Conservation (phyloP, 2,329 filamentous ascomycete species). For the Nigrospora sphaerica region DNA sequence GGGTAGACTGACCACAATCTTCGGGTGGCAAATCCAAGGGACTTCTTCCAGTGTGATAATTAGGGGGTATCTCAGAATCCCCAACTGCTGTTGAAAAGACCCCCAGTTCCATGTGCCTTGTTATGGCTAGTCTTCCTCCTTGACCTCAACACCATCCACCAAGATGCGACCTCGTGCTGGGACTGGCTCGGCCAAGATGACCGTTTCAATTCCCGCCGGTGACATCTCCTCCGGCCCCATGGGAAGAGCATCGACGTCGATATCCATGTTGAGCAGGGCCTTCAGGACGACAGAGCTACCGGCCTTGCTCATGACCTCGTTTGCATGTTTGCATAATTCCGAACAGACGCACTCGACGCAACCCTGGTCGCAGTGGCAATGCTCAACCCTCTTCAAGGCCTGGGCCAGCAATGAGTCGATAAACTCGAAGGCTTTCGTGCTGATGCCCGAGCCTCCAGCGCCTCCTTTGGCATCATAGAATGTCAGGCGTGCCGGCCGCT, state of each 20-base stretch:
- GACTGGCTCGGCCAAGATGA: conserved; percentile 67
- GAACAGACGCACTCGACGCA: conserved; percentile 88
- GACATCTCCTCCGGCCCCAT: conserved; percentile 72
- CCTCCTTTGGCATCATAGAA: conserved; percentile 97
- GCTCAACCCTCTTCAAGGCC: conserved; percentile 68
- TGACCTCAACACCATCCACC: conserved; percentile 15
- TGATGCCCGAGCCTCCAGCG: conserved; percentile 74
- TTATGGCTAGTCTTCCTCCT: conserved; percentile 9
- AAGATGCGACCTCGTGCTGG: conserved; percentile 24
- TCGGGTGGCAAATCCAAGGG: no score
- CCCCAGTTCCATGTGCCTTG: no score
- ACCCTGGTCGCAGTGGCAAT: conserved; percentile 69
- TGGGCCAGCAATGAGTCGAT: conserved; percentile 70
- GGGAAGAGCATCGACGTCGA: conserved; percentile 77
- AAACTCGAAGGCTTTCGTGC: conserved; percentile 90
- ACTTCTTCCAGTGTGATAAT: no score
- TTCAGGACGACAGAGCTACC: conserved; percentile 77
- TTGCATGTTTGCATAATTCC: conserved; percentile 76
- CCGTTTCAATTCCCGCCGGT: conserved; percentile 72
- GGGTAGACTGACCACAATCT: not conserved
- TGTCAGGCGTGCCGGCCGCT: conserved; percentile 79
- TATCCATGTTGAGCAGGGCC: conserved; percentile 64
- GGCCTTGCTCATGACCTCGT: conserved; percentile 90
- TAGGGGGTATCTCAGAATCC: no score
- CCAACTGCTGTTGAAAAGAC: no score